These are phyloP conservation scores for Chlamydomonas applanata DNA, from an alignment of 139 green algal genomes.

Conservation along the genomic window DNA sequence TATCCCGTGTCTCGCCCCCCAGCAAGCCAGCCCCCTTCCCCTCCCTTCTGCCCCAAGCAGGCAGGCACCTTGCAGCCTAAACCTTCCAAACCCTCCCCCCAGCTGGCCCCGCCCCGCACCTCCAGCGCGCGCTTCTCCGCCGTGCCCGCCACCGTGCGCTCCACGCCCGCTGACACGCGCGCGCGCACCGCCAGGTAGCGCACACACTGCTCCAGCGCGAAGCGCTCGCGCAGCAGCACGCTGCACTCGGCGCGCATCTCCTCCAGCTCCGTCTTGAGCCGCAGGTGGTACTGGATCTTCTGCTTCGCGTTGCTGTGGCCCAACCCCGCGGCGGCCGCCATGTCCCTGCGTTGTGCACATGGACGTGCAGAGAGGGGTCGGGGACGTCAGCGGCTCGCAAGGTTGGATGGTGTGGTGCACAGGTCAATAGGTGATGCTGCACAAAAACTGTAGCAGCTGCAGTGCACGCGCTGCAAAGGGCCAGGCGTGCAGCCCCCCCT, in stretches of 20 bases:
- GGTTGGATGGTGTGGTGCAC: too few species aligned
- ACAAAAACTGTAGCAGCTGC: too few species aligned
- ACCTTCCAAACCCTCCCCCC: too few species aligned
- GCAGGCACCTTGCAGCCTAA: neutral
- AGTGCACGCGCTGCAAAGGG: too few species aligned
- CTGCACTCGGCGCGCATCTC: constrained; percentile 63
- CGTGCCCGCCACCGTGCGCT: neutral
- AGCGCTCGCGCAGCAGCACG: constrained; percentile 55
- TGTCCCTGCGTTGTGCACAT: too few species aligned
- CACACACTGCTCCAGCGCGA: constrained; percentile 64
- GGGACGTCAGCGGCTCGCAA: too few species aligned
- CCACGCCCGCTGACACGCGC: neutral
- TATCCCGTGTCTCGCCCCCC: too few species aligned
- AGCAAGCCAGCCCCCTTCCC: neutral
- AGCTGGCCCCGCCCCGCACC: neutral
- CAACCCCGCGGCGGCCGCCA: neutral
- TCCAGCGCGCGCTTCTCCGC: neutral
- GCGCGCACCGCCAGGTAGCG: constrained; percentile 48
- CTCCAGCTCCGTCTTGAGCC: constrained; percentile 62
- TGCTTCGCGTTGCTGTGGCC: constrained; percentile 56
- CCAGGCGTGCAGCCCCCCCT: too few species aligned
- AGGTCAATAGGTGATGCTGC: too few species aligned
- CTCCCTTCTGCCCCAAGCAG: neutral
- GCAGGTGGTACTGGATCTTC: constrained; percentile 66
- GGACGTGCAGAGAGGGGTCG: too few species aligned